Evolutionary conservation across 495 filamentous ascomycete genomes (phyloP).

Genomic region (Filosporella fistucella): DNA sequence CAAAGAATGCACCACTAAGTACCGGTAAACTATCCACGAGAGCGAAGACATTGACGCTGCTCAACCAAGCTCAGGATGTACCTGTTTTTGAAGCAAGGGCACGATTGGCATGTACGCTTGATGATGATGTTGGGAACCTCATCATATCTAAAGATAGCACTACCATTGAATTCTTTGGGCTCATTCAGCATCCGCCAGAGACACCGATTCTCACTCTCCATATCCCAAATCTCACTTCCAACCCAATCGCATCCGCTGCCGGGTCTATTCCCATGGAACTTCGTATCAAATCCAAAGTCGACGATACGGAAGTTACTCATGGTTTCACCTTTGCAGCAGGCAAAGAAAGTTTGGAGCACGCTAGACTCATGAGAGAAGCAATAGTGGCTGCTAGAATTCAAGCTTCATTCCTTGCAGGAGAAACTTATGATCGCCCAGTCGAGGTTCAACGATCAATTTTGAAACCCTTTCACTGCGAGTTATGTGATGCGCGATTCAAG

Average conservation of each 20-base stretch:
- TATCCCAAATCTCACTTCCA: slow-evolving; percentile 5
- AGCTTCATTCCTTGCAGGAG: not conserved
- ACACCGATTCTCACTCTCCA: slow-evolving; percentile 4
- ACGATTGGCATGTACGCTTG: slow-evolving; percentile 13
- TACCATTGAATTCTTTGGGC: slow-evolving; percentile 8
- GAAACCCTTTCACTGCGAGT: slow-evolving; percentile 36
- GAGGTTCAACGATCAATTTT: not conserved
- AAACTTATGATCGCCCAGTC: not conserved
- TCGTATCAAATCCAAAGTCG: slow-evolving; percentile 6
- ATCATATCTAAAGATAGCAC: slow-evolving; percentile 11
- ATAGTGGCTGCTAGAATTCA: slow-evolving; percentile 15
- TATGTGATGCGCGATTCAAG: slow-evolving; percentile 44
- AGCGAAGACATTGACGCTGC: too few relatives aligned
- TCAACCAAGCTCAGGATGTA: slow-evolving; percentile 9
- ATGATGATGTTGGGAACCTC: slow-evolving; percentile 13
- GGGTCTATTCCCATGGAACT: slow-evolving; percentile 22
- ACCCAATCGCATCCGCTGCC: slow-evolving; percentile 10
- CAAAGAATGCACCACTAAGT: too few relatives aligned
- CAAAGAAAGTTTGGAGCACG: not conserved
- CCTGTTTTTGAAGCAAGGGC: not conserved
- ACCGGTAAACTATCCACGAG: too few relatives aligned
- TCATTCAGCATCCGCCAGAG: slow-evolving; percentile 1
- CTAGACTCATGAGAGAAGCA: slow-evolving; percentile 14
- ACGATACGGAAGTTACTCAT: not conserved
- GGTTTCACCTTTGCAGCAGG: slow-evolving; percentile 11